Evolutionary conservation across 495 filamentous ascomycete species (phyloP), one percentile per base, ranked within the genome.

Genomic region (Penicillium paradoxum): DNA sequence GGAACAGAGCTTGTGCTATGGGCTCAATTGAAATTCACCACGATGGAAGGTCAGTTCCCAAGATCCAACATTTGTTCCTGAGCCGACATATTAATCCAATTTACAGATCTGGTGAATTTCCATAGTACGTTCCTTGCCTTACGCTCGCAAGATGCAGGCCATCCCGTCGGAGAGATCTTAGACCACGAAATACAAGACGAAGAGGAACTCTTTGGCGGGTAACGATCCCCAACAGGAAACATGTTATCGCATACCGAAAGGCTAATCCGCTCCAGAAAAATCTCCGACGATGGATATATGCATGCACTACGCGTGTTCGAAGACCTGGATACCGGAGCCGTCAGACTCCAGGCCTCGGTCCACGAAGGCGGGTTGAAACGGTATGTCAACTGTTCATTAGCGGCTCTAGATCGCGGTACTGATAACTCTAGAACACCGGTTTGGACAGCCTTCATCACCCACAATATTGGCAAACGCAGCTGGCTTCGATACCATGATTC

Each of bases 361-460:
- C 69, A 71, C 46, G 59, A 62, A 32, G 72, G 75, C 6, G 63
- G 69, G 2, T 69, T 71, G 68, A 66, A 70, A 47, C 63, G 64
- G 74, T 77, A 65, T 55, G 55, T 29, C 42, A n/a, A 36, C n/a
- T 7, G 13, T 39, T 4, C 13, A 19, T 10, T 9, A 4, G 25
- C n/a, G n/a, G 40, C 24, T 27, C 24, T 36, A 22, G 38, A 22
- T 45, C 41, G 19, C 58, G 8, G 45, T 50, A 29, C 30, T 21
- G 27, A 4, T 15, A 4, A 30, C 39, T 17, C 32, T 52, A 79
- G 74, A 18, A 67, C 71, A 2, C 87, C 87, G 0, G 80, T 89
- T 18, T 91, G 87, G 87, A 89, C 84, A 4, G 86, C 87, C 0
- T 91, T 89, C 57, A 81, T 89, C 27, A 88, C 85, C 0, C 73